phyloP scores from a whole-genome alignment of 176 grass and related monocot genomes.

The Ensete glaucum region DNA sequence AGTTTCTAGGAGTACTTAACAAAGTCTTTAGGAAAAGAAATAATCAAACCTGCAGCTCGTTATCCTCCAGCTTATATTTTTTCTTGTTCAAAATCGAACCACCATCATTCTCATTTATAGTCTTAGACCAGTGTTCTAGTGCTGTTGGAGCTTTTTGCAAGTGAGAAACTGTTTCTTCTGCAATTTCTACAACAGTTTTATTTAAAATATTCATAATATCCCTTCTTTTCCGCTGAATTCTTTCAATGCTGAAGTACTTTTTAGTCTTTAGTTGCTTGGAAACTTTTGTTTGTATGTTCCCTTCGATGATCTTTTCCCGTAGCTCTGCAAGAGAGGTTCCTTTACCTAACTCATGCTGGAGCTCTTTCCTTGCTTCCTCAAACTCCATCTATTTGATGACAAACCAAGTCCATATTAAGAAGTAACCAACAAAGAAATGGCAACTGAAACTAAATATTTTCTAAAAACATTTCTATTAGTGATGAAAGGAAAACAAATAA shows the following conservation, averaged over 20 bases:
- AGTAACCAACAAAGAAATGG: background rate
- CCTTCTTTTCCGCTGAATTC: conserved; percentile 69
- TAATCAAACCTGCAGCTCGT: conserved; percentile 65
- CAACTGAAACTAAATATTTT: background rate
- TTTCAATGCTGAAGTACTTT: conserved; percentile 77
- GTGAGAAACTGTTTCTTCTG: conserved; percentile 29
- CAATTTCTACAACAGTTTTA: conserved; percentile 39
- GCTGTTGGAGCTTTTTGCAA: conserved; percentile 40
- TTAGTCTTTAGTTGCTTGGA: conserved; percentile 66
- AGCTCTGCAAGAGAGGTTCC: conserved; percentile 55
- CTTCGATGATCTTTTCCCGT: conserved; percentile 65
- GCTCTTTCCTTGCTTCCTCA: conserved; percentile 74
- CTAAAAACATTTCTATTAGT: background rate
- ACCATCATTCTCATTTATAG: conserved; percentile 38
- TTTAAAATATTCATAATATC: conserved; percentile 56
- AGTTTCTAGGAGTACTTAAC: background rate
- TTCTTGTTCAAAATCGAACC: conserved; percentile 58
- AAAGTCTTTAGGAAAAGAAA: background rate
- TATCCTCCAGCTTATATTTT: conserved; percentile 53
- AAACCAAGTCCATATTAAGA: conserved; percentile 15
- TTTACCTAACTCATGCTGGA: conserved; percentile 65
- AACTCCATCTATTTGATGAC: conserved; percentile 54
- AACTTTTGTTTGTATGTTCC: conserved; percentile 64
- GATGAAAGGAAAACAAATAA: background rate
- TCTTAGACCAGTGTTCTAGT: conserved; percentile 50